phyloP scores from a whole-genome alignment of 2,329 filamentous ascomycete species.

The Thielaviopsis musarum region DNA sequence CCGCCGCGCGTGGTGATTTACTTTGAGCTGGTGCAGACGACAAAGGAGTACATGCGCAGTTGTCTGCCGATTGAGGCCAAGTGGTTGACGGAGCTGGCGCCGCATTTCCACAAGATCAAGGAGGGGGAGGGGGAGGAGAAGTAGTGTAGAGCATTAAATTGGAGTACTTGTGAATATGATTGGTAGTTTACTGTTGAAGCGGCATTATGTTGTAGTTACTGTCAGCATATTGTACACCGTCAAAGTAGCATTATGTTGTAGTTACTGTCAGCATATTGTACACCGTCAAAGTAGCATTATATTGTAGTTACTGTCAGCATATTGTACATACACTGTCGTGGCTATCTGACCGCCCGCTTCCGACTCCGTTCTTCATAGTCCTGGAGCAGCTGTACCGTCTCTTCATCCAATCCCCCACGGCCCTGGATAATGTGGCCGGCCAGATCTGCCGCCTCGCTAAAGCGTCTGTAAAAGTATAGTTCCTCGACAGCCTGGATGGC shows the following conservation, averaged over 20 bases:
- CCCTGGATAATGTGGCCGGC: conserved; percentile 19
- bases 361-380: conserved; percentile 20
- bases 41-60: conserved; percentile 83
- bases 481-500: conserved; percentile 39
- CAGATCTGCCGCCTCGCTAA: conserved; percentile 27
- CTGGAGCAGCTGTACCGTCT: conserved; percentile 24
- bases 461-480: conserved; percentile 36
- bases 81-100: conserved; percentile 80
- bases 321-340: too few species aligned
- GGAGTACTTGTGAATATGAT: too few species aligned
- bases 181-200: too few species aligned
- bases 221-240: too few species aligned
- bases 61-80: conserved; percentile 69
- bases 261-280: too few species aligned
- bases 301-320: too few species aligned
- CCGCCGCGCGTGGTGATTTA: conserved; percentile 71
- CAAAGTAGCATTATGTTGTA: too few species aligned
- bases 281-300: too few species aligned
- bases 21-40: conserved; percentile 65
- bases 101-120: conserved; percentile 87
- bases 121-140: conserved; percentile 66
- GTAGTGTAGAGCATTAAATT: too few species aligned
- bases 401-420: conserved; percentile 24
- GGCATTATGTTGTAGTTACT: too few species aligned
- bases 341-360: not conserved